These are phyloP conservation scores for Ceratocystis colombiana DNA, from an alignment of 2,329 filamentous ascomycete species.

Conservation along the genomic window DNA sequence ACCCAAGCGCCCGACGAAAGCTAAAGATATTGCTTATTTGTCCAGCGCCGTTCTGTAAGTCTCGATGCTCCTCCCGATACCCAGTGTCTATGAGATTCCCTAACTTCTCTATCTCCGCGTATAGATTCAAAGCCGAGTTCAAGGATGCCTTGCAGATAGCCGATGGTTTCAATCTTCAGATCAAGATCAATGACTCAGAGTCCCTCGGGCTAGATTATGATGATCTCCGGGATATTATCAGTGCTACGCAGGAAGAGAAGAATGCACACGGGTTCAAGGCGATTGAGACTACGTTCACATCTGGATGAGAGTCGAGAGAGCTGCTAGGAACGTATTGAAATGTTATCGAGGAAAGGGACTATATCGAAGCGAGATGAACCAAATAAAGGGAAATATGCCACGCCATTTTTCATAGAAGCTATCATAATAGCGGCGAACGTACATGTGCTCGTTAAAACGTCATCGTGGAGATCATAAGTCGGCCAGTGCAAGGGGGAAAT, in stretches of 20 bases:
- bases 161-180: background rate
- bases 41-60: conserved; percentile 36
- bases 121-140: background rate
- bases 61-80: background rate
- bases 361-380: background rate
- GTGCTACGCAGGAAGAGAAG: background rate
- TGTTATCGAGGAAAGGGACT: background rate
- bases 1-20: conserved; percentile 35
- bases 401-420: conserved; percentile 9
- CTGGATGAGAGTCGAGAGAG: background rate
- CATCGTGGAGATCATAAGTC: conserved; percentile 8
- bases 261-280: background rate
- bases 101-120: background rate
- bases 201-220: conserved; percentile 29
- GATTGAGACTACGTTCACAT: background rate
- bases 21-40: conserved; percentile 30
- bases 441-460: conserved; percentile 5
- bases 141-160: background rate
- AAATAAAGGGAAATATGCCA: background rate
- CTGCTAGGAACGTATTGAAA: background rate
- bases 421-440: conserved; percentile 2
- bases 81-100: background rate
- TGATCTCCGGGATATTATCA: conserved; percentile 28
- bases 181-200: background rate
- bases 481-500: background rate